Conservation (phyloP, 305 asterid species). For the Galium porrigens region DNA sequence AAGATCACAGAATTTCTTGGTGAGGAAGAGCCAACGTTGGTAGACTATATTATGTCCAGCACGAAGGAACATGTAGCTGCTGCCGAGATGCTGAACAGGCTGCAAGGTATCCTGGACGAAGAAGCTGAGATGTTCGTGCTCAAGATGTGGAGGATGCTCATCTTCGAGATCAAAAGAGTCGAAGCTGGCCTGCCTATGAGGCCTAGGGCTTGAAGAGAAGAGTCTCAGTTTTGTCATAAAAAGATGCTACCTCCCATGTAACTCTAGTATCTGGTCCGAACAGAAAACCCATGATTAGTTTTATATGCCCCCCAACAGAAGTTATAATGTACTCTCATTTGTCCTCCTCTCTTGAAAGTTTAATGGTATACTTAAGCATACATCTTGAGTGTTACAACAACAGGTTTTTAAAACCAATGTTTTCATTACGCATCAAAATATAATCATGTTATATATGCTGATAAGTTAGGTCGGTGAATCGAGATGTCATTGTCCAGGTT, state of each 20-base stretch:
- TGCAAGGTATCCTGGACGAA: constrained; percentile 76
- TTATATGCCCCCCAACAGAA: not conserved
- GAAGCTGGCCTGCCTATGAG: constrained; percentile 64
- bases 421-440: not conserved
- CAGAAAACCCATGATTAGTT: constrained; percentile 1
- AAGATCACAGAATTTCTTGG: constrained; percentile 86
- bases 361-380: not conserved
- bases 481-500: not conserved
- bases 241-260: not conserved
- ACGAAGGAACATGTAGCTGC: constrained; percentile 87
- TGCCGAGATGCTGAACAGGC: constrained; percentile 82
- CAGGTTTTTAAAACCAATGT: not conserved
- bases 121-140: constrained; percentile 99
- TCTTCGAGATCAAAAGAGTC: constrained; percentile 87
- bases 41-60: constrained; percentile 79
- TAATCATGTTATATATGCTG: not conserved
- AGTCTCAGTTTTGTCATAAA: constrained; percentile 5
- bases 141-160: constrained; percentile 99
- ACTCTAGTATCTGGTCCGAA: not conserved
- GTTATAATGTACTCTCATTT: not conserved
- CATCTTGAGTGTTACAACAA: not conserved
- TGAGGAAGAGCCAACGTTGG: constrained; percentile 84
- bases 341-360: not conserved
- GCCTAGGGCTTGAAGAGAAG: constrained; percentile 36
- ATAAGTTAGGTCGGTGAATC: not conserved